phyloP scores from a whole-genome alignment of 192 early-diverging fungal genomes.

The Umbelopsis isabellina region DNA sequence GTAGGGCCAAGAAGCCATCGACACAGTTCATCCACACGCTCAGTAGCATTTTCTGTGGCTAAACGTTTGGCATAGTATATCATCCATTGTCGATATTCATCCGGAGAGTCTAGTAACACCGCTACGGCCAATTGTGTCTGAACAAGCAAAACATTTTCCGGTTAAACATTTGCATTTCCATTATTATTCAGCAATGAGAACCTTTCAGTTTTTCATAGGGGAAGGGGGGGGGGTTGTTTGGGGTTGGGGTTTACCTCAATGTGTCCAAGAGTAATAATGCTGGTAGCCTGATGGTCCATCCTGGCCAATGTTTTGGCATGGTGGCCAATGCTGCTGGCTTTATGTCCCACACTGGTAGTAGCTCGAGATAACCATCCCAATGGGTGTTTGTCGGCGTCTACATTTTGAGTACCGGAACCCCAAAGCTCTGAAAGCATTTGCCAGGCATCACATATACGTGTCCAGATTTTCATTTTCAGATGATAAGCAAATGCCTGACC shows the following conservation, averaged over 20 bases:
- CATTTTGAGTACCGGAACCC: slow-evolving; percentile 32
- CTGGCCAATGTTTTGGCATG: slow-evolving; percentile 40
- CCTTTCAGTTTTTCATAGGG: background rate
- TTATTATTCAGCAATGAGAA: too few species aligned
- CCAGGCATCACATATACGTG: slow-evolving; percentile 65
- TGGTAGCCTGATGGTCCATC: slow-evolving; percentile 38
- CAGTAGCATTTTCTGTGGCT: slow-evolving; percentile 62
- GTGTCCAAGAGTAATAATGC: slow-evolving; percentile 49
- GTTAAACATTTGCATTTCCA: background rate
- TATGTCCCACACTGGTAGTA: slow-evolving; percentile 29
- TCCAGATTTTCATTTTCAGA: slow-evolving; percentile 66
- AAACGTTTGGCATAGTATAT: slow-evolving; percentile 67
- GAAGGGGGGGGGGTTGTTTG: too few species aligned
- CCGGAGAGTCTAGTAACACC: slow-evolving; percentile 52
- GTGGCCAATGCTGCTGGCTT: slow-evolving; percentile 24
- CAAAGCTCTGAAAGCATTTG: slow-evolving; percentile 54
- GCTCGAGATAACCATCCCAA: slow-evolving; percentile 34
- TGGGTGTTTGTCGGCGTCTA: slow-evolving; percentile 28
- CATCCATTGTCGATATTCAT: slow-evolving; percentile 66
- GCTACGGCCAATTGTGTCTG: slow-evolving; percentile 61
- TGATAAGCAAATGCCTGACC: slow-evolving; percentile 70
- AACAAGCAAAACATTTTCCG: background rate
- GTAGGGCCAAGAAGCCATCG: slow-evolving; percentile 64
- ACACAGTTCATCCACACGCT: slow-evolving; percentile 69
- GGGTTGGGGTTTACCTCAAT: slow-evolving; percentile 40